A percentile compares a stretch with the other conserved stretches of the same genome.
Evolutionary conservation across 1,284 basidiomycete genomes (phyloP).

Genomic region (Ceratobasidium sp.): DNA sequence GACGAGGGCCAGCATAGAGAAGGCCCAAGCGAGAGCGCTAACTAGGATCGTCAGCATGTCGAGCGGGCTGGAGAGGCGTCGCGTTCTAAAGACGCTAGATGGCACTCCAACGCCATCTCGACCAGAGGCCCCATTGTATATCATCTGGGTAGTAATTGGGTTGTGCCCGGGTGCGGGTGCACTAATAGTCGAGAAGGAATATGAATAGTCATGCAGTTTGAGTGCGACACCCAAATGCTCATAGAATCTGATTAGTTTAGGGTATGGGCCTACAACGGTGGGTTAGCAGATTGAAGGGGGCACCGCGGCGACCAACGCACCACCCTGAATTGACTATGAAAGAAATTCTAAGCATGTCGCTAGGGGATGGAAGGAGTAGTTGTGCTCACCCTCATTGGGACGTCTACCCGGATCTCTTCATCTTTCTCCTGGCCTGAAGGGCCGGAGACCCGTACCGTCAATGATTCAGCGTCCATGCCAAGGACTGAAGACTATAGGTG

Average conservation of each 20-base stretch:
- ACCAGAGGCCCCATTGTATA: conserved; percentile 76
- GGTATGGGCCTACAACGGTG: conserved; percentile 71
- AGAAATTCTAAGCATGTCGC: not conserved
- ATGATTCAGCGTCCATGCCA: conserved; percentile 70
- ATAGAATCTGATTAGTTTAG: conserved; percentile 74
- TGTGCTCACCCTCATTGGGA: conserved; percentile 70
- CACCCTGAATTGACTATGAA: conserved; percentile 35
- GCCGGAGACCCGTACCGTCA: conserved; percentile 57
- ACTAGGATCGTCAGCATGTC: not conserved
- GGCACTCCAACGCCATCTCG: conserved; percentile 66
- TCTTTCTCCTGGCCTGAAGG: conserved; percentile 55
- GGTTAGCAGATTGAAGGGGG: not conserved
- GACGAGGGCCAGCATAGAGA: conserved; percentile 59
- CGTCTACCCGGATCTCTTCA: conserved; percentile 69
- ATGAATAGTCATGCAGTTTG: conserved; percentile 69
- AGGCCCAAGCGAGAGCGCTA: conserved; percentile 13
- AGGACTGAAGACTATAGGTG: conserved; percentile 60
- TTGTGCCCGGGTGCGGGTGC: conserved; percentile 50
- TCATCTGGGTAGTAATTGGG: conserved; percentile 63
- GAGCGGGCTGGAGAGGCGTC: conserved; percentile 4
- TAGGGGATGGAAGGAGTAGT: not conserved
- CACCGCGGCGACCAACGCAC: conserved; percentile 8
- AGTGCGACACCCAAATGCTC: conserved; percentile 67
- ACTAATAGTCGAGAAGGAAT: conserved; percentile 72
- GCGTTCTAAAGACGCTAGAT: conserved; percentile 52